Base-by-base conservation (phyloP, 805 yeast genomes). In the Lipomyces orientalis region DNA sequence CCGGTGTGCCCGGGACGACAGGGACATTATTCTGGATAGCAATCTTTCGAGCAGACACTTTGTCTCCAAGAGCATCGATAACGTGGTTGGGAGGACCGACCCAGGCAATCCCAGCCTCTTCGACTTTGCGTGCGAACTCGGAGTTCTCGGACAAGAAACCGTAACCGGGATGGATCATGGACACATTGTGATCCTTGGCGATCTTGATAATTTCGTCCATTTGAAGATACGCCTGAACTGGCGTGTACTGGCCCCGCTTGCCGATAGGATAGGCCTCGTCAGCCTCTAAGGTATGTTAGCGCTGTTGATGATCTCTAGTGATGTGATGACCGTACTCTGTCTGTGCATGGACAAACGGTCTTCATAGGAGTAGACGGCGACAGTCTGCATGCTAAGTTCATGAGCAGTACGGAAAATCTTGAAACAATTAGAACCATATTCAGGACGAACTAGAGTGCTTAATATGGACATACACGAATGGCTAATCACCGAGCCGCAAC, bases 1-100 rank as follows among this genome's bases (percentile, higher is more conserved):
- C 99, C 7, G 96, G 97, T 14, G 98, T 93, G 77, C 99, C 99
- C 6, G 99, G 99, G 33, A 94, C 98, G 51, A 89, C 90, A 14
- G 99, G 98, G 22, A 94, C 99, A 65, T 87, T 79, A 75, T 91
- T 91, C 72, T 84, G 83, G 60, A 84, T 85, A 63, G 99, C 99
- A 75, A 94, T 84, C 73, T 83, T 86, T 83, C 99, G 88, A 58
- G 99, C 99, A 72, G 92, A 86, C 55, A 95, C 98, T 83, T 94
- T 94, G 82, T 94, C 99, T 79, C 99, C 99, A 37, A 94, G 97
- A 19, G 95, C 82, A 75, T 94, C 98, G 75, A 94, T 94, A 68
- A 96, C 95, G 64, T 83, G 82, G 75, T 90, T 87, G 25, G 93
- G 86, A 35, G 99, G 99, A 33, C 99, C 99, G 73, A 94, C 86